Evolutionary conservation across 129 eudicot species (phyloP), one percentile per base, ranked within the genome.

Genomic region (Flaveria trinervia): DNA sequence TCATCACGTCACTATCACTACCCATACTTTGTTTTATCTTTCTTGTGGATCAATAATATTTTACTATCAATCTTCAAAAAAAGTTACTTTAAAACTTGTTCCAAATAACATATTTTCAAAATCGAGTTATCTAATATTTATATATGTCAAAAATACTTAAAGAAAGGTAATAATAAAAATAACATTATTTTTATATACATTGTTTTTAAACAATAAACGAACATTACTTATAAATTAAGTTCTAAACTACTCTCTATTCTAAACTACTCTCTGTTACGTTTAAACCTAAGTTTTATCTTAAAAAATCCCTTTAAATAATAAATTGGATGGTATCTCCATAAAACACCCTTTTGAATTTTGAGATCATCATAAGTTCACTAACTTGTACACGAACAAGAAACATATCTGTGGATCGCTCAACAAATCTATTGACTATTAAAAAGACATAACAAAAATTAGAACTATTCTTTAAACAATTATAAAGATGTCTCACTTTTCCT

Each of bases 1-100:
- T 65, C 50, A 65, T 76, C 7, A 49, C 39, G 73, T 65, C 80
- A 50, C 62, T 9, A 65, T 76, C 48, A 76, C 51, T 65, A 43
- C 23, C 41, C 72, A 76, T 14, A 23, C 71, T 75, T 76, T 51
- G n/a, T 33, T 61, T 62, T 25, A 62, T 61, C 12, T 23, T 61
- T 26, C 45, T 23, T 52, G 16, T 10, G 2, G 25, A 36, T 36
- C 8, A 36, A 36, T 36, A 36, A 36, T 36, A 36, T 36, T 36
- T 36, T 36, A 7, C 41, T 36, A 20, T 60, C 9, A 4, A 25
- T 60, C 39, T 25, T 7, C 26, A 60, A 12, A 36, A 25, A 3
- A 26, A 60, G 25, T 56, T 17, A 56, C 13, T 56, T 56, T 56
- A 56, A 56, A 56, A 56, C 62, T 56, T 22, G 13, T 5, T 18